Evolutionary conservation across 352 stramenopile species (phyloP).

Genomic region (Blastocystis sp.): DNA sequence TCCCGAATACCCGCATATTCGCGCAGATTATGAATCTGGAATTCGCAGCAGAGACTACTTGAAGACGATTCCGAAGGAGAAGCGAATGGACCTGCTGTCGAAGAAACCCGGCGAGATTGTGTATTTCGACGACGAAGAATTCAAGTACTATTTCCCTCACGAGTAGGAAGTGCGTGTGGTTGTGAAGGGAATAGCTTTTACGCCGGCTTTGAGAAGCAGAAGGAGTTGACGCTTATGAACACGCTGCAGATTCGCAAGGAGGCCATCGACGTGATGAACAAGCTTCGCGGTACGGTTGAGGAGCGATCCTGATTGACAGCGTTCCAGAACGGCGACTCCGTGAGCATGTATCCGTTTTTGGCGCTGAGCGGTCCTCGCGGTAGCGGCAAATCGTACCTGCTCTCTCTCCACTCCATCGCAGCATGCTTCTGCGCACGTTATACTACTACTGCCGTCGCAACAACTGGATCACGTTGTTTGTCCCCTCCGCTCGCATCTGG

Average conservation of each 20-base stretch:
- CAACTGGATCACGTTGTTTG: slow-evolving; percentile 31
- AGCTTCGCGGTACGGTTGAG: neutral
- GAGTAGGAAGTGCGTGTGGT: neutral
- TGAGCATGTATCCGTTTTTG: slow-evolving; percentile 26
- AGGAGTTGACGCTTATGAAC: slow-evolving; percentile 22
- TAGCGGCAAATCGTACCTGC: slow-evolving; percentile 13
- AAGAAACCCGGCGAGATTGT: slow-evolving; percentile 27
- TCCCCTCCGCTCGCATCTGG: slow-evolving; percentile 23
- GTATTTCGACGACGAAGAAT: slow-evolving; percentile 48
- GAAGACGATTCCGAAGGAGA: slow-evolving; percentile 16
- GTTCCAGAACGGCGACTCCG: neutral
- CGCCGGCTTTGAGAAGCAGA: slow-evolving; percentile 48
- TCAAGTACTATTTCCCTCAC: slow-evolving; percentile 45
- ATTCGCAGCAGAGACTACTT: slow-evolving; percentile 38
- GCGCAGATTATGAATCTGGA: neutral
- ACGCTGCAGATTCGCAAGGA: slow-evolving; percentile 39
- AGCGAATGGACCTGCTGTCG: neutral
- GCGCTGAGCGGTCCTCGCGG: slow-evolving; percentile 15
- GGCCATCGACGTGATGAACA: neutral
- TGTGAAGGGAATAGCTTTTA: slow-evolving; percentile 11
- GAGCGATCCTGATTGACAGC: neutral
- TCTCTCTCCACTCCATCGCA: neutral
- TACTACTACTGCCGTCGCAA: slow-evolving; percentile 43
- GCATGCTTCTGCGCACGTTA: slow-evolving; percentile 20
- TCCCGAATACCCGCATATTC: slow-evolving; percentile 20